phyloP scores from a whole-genome alignment of 1,284 basidiomycete genomes.

The Heterobasidion parviporum region DNA sequence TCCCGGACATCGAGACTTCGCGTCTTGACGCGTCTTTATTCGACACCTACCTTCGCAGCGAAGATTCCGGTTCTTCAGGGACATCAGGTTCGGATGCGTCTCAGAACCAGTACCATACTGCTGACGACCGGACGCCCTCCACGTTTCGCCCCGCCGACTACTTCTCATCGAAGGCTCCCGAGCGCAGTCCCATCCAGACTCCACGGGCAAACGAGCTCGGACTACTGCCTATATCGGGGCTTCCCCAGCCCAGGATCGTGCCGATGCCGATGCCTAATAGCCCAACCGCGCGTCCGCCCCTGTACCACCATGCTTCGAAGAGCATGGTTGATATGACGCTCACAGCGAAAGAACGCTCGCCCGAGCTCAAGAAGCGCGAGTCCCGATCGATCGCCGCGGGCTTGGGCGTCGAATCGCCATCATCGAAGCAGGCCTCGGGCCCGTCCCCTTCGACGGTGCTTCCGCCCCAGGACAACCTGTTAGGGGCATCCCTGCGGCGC shows the following conservation, averaged over 20 bases:
- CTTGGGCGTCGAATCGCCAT: conserved; percentile 3
- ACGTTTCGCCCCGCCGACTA: conserved; percentile 15
- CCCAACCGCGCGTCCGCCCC: conserved; percentile 29
- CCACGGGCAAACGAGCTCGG: conserved; percentile 5
- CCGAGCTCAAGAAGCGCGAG: conserved; percentile 5
- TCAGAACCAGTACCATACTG: not conserved
- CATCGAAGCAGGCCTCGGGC: conserved; percentile 5
- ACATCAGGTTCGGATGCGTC: not conserved
- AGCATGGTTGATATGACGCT: conserved; percentile 42
- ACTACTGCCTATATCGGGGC: not conserved
- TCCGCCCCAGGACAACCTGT: conserved; percentile 10
- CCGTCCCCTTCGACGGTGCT: not conserved
- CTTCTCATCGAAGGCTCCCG: conserved; percentile 17
- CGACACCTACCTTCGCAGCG: not conserved
- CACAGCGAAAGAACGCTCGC: conserved; percentile 8
- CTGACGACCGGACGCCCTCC: conserved; percentile 7
- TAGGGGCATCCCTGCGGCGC: conserved; percentile 26
- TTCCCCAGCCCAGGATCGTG: conserved; percentile 10
- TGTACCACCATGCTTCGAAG: conserved; percentile 57
- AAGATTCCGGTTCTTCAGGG: not conserved
- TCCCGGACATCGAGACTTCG: conserved; percentile 11
- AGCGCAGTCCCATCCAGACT: not conserved
- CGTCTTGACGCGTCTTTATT: conserved; percentile 11
- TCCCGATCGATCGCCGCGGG: conserved; percentile 6
- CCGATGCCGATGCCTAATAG: conserved; percentile 12